These are phyloP conservation scores for Phytomonas sp. DNA, from an alignment of 208 protist genomes.

Conservation along the genomic window DNA sequence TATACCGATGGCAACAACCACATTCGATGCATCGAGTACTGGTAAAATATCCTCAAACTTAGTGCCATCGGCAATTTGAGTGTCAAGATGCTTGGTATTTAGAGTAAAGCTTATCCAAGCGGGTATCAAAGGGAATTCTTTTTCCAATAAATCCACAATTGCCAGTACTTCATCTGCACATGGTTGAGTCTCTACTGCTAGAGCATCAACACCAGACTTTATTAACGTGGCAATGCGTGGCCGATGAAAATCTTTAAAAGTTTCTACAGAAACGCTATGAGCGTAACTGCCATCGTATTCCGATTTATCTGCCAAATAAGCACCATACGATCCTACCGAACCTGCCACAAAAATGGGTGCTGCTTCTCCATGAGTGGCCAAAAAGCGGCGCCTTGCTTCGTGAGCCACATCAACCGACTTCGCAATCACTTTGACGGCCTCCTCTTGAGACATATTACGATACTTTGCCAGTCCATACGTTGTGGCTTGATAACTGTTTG, in stretches of 20 bases:
- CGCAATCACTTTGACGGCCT: constrained; percentile 23
- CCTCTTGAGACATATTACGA: constrained; percentile 19
- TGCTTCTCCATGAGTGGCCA: constrained; percentile 7
- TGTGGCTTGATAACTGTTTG: constrained; percentile 53
- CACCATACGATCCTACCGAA: constrained; percentile 59
- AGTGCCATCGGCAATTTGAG: constrained; percentile 35
- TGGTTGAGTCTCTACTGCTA: constrained; percentile 63
- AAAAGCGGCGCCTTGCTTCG: constrained; percentile 14
- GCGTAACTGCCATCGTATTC: constrained; percentile 56
- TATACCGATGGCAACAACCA: constrained; percentile 35
- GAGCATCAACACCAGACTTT: constrained; percentile 34
- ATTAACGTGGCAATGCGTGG: constrained; percentile 36
- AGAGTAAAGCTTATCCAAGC: constrained; percentile 52
- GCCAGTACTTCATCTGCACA: constrained; percentile 31
- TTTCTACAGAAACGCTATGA: constrained; percentile 7
- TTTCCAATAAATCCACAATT: constrained; percentile 37
- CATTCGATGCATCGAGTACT: constrained; percentile 17
- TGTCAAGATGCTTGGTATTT: constrained; percentile 9
- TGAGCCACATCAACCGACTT: constrained; percentile 32
- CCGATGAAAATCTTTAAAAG: constrained; percentile 47
- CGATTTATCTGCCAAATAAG: constrained; percentile 43
- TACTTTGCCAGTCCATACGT: constrained; percentile 33
- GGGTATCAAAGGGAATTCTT: constrained; percentile 27
- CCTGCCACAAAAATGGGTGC: constrained; percentile 40
- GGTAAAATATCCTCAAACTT: constrained; percentile 22